Percentiles rank a stretch among this genome's conserved stretches.
These are phyloP conservation scores for Calonectria ilicicola DNA, from an alignment of 2,329 filamentous ascomycete genomes.

Conservation along the genomic window DNA sequence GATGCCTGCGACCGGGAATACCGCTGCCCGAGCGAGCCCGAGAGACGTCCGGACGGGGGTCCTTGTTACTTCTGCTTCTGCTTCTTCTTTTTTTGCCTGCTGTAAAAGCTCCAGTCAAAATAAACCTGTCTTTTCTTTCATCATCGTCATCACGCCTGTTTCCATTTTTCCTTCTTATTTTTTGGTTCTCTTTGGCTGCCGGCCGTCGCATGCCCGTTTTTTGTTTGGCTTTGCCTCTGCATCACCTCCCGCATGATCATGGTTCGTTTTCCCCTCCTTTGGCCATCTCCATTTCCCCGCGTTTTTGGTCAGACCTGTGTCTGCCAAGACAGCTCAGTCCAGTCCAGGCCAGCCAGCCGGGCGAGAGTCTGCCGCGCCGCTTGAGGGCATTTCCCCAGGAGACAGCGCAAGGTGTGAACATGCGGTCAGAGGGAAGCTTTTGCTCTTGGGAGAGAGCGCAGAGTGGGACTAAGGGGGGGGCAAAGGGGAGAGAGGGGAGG, in stretches of 20 bases:
- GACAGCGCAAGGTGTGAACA: neutral
- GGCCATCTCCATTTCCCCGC: conserved; percentile 44
- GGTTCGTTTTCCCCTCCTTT: conserved; percentile 36
- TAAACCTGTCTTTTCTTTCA: neutral
- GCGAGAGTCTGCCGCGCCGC: conserved; percentile 15
- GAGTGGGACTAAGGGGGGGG: neutral
- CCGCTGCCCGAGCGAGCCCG: conserved; percentile 30
- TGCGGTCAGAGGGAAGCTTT: conserved; percentile 1
- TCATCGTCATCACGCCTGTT: neutral
- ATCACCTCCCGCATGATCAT: conserved; percentile 33
- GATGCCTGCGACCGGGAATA: conserved; percentile 14
- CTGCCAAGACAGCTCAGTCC: conserved; percentile 4
- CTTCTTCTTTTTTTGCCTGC: neutral
- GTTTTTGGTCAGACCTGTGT: conserved; percentile 26
- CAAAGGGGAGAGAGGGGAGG: neutral
- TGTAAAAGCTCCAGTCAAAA: neutral
- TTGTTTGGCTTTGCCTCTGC: conserved; percentile 14
- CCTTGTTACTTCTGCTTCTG: conserved; percentile 3
- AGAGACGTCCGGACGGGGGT: conserved; percentile 41
- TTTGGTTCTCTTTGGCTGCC: neutral
- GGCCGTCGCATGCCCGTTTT: neutral
- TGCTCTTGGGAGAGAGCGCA: neutral
- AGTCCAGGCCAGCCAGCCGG: neutral
- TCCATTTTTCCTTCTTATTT: neutral
- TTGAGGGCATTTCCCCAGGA: neutral